phyloP scores from a whole-genome alignment of 352 stramenopile species.

The Phytophthora ohioensis region DNA sequence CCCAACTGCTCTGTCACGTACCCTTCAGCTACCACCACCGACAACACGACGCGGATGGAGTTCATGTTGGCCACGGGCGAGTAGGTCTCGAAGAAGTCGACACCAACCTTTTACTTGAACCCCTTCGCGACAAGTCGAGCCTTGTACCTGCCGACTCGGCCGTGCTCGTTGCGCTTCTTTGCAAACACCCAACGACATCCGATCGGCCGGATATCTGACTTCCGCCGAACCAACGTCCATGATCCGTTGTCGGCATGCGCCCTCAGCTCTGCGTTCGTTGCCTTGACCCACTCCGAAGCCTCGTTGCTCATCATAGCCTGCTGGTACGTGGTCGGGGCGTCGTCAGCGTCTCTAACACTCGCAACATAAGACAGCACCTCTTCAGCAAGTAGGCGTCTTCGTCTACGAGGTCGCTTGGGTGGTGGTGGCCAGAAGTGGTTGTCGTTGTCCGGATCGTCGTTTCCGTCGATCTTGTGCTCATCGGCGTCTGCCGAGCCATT shows the following conservation, averaged over 20 bases:
- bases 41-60: background rate
- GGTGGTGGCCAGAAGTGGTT: no score
- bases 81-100: no score
- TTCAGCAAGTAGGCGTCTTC: constrained; percentile 8
- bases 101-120: no score
- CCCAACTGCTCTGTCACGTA: constrained; percentile 16
- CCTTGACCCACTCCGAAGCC: constrained; percentile 3
- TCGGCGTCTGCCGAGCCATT: background rate
- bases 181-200: no score
- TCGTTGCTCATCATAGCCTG: constrained; percentile 19
- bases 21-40: background rate
- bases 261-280: constrained; percentile 16
- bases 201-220: no score
- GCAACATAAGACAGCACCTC: constrained; percentile 19
- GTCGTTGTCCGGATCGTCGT: no score
- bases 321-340: constrained; percentile 13
- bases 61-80: background rate
- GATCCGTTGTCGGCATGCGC: constrained; percentile 6
- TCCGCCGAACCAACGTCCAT: constrained; percentile 4
- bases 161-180: no score
- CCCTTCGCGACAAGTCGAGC: no score
- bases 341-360: constrained; percentile 1
- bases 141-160: no score
- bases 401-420: no score
- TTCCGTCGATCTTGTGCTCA: background rate